Conservation (phyloP, 441 rosid species). For the Populus hybrid region DNA sequence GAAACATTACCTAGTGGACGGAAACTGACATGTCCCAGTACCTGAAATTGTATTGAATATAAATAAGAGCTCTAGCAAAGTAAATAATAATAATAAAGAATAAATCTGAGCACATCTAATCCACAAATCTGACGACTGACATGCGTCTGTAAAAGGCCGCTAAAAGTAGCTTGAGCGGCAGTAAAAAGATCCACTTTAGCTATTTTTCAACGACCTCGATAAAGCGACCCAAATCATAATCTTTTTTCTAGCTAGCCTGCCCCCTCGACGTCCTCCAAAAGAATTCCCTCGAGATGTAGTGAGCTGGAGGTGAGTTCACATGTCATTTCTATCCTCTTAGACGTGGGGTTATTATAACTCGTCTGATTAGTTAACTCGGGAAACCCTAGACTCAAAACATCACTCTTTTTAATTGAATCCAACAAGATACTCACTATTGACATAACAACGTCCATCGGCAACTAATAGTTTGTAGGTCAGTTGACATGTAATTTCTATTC, state of each 20-base stretch:
- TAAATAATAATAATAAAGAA: background rate
- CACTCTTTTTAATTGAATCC: too few species aligned
- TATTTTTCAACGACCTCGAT: background rate
- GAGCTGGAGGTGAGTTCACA: background rate
- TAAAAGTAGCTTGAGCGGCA: background rate
- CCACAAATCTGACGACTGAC: background rate
- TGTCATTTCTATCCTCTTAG: background rate
- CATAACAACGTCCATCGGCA: too few species aligned
- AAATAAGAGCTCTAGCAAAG: background rate
- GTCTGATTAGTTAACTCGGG: too few species aligned
- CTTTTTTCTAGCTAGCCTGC: background rate
- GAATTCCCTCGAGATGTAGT: background rate
- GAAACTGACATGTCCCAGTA: slow-evolving; percentile 66
- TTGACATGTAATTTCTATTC: too few species aligned
- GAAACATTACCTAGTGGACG: slow-evolving; percentile 66
- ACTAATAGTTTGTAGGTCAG: too few species aligned
- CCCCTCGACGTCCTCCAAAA: background rate
- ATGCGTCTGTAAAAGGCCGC: background rate
- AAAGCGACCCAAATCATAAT: background rate
- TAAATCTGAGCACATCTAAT: background rate
- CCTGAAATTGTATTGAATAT: slow-evolving; percentile 36
- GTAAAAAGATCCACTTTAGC: background rate
- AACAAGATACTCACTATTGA: too few species aligned
- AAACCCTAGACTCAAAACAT: too few species aligned
- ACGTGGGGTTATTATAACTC: too few species aligned